These are phyloP conservation scores for Candida neerlandica DNA, from an alignment of 1,139 yeast species.

Conservation along the genomic window DNA sequence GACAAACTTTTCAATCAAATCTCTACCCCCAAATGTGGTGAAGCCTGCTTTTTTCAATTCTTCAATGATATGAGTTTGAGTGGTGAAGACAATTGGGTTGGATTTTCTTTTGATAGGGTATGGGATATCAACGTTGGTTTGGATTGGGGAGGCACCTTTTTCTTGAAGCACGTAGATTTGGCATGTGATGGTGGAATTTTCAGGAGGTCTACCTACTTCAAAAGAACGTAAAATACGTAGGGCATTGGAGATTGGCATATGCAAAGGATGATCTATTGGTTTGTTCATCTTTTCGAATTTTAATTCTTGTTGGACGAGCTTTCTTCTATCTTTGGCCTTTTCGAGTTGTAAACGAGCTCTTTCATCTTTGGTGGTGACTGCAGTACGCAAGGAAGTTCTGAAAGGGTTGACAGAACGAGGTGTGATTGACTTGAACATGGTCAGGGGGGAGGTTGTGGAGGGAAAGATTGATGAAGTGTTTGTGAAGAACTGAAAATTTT, in stretches of 20 bases:
- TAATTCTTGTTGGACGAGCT: slow-evolving; percentile 29
- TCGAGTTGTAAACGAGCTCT: slow-evolving; percentile 13
- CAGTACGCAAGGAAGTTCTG: slow-evolving; percentile 1
- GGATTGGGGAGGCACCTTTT: slow-evolving; percentile 74
- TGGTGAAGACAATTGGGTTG: slow-evolving; percentile 69
- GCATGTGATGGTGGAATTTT: slow-evolving; percentile 68
- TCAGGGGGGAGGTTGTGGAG: no score
- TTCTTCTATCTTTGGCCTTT: slow-evolving; percentile 21
- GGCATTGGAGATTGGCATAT: slow-evolving; percentile 73
- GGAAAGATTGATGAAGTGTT: no score
- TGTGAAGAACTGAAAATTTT: no score
- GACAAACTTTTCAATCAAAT: slow-evolving; percentile 64
- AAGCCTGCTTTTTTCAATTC: slow-evolving; percentile 64
- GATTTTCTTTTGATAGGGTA: slow-evolving; percentile 63
- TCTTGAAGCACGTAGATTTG: slow-evolving; percentile 73
- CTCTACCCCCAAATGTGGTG: slow-evolving; percentile 66
- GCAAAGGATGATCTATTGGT: slow-evolving; percentile 58
- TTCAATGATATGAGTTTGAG: slow-evolving; percentile 52
- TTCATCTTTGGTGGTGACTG: not conserved
- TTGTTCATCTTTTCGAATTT: slow-evolving; percentile 41
- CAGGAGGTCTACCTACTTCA: slow-evolving; percentile 80
- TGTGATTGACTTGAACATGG: not conserved
- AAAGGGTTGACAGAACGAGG: not conserved
- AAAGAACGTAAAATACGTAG: slow-evolving; percentile 81
- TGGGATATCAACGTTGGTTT: slow-evolving; percentile 79